These are phyloP conservation scores for Lizanozyma gosingica DNA, from an alignment of 1,139 yeast species.

Conservation along the genomic window DNA sequence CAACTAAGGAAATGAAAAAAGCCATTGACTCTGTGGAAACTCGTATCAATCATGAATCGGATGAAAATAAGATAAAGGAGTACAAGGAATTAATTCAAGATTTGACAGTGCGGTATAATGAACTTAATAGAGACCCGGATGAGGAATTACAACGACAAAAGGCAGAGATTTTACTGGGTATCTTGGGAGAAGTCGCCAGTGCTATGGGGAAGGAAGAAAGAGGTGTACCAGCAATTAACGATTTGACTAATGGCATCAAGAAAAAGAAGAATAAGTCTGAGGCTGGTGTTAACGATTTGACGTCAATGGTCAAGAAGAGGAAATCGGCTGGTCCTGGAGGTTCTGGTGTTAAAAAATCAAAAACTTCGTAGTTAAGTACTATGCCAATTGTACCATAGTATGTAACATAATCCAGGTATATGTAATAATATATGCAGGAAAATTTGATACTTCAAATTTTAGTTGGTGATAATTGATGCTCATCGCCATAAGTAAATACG, in stretches of 20 bases:
- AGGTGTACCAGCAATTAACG: slow-evolving; percentile 7
- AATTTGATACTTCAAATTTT: neutral
- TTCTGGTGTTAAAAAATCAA: slow-evolving; percentile 7
- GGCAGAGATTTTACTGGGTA: slow-evolving; percentile 50
- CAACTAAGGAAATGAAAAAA: slow-evolving; percentile 47
- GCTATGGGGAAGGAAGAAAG: neutral
- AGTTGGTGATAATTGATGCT: neutral
- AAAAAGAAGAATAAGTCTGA: slow-evolving; percentile 7
- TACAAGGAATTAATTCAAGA: slow-evolving; percentile 47
- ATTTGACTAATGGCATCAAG: slow-evolving; percentile 7
- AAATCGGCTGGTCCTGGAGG: slow-evolving; percentile 16
- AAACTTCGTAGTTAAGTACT: too few relatives aligned
- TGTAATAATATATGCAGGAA: slow-evolving; percentile 3
- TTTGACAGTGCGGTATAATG: slow-evolving; percentile 42
- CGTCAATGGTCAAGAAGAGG: slow-evolving; percentile 47
- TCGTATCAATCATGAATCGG: slow-evolving; percentile 22
- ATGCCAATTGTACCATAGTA: too few relatives aligned
- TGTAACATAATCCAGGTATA: neutral
- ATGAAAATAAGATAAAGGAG: slow-evolving; percentile 26
- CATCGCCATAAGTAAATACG: too few relatives aligned
- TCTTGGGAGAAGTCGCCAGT: slow-evolving; percentile 43
- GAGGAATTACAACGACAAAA: slow-evolving; percentile 47
- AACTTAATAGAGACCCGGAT: slow-evolving; percentile 44
- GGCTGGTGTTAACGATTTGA: slow-evolving; percentile 43
- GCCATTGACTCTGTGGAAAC: slow-evolving; percentile 56